These are phyloP conservation scores for Trichocladium uniseriatum DNA, from an alignment of 495 filamentous ascomycete species.

Conservation along the genomic window DNA sequence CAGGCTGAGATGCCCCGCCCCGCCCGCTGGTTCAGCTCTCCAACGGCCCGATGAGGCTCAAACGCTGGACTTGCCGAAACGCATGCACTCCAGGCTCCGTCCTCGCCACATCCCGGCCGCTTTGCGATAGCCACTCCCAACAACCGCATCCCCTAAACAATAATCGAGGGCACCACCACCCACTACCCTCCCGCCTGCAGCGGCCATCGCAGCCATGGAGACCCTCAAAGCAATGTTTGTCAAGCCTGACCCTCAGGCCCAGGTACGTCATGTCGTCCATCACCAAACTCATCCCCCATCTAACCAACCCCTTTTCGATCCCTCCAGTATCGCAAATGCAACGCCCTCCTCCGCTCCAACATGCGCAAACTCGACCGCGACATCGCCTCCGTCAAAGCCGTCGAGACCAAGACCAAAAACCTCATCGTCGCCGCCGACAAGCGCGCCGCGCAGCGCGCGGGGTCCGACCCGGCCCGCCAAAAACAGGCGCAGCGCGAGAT, in stretches of 20 bases:
- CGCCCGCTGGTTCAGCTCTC: neutral
- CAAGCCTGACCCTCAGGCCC: conserved; percentile 83
- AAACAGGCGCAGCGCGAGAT: conserved; percentile 69
- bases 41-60: too few species aligned
- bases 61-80: conserved; percentile 7
- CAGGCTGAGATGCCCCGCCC: neutral
- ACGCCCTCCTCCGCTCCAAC: conserved; percentile 79
- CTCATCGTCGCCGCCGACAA: conserved; percentile 70
- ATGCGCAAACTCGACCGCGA: conserved; percentile 93
- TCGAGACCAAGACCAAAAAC: conserved; percentile 78
- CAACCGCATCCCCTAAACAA: neutral
- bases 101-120: conserved; percentile 5
- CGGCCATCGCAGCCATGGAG: conserved; percentile 55
- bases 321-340: conserved; percentile 85
- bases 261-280: conserved; percentile 45
- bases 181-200: neutral
- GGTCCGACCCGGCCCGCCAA: conserved; percentile 59
- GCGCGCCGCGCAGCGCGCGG: conserved; percentile 57
- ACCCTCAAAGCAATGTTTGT: conserved; percentile 77
- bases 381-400: conserved; percentile 59
- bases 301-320: neutral
- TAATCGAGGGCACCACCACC: neutral
- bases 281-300: neutral
- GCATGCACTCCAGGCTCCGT: too few species aligned
- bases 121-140: neutral